These are phyloP conservation scores for Syzygium malaccense DNA, from an alignment of 441 rosid genomes.

Conservation along the genomic window DNA sequence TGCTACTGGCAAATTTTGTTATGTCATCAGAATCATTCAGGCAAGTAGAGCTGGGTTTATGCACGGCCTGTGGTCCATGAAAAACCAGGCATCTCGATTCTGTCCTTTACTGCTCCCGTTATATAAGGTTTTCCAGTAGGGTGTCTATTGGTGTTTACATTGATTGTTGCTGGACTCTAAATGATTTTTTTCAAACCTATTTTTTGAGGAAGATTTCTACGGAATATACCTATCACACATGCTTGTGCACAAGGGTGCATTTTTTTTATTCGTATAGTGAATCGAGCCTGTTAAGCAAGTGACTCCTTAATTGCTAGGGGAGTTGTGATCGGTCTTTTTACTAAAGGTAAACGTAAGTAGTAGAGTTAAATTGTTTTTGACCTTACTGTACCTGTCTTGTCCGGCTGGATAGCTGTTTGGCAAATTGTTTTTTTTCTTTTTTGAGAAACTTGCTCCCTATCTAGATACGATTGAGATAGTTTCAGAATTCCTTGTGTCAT, in stretches of 20 bases:
- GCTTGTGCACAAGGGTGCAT: neutral
- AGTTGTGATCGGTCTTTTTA: neutral
- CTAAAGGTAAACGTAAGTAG: neutral
- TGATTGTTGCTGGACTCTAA: neutral
- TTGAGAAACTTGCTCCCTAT: neutral
- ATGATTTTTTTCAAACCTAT: neutral
- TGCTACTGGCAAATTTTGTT: conserved; percentile 86
- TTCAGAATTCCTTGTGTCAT: neutral
- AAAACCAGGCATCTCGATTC: neutral
- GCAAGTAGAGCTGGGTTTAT: conserved; percentile 29
- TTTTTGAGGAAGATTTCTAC: neutral
- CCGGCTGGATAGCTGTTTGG: neutral
- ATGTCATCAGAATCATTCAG: conserved; percentile 93
- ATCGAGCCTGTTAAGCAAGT: neutral
- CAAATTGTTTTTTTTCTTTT: neutral
- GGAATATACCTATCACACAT: neutral
- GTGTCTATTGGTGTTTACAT: neutral
- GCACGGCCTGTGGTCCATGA: neutral
- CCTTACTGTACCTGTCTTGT: neutral
- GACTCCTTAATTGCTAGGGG: neutral
- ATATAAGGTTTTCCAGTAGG: neutral
- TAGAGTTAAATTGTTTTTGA: neutral
- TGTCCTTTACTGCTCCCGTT: neutral
- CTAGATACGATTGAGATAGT: neutral
- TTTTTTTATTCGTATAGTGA: neutral